Evolutionary conservation across 1,284 basidiomycete genomes (phyloP), one percentile per base, ranked within the genome.

Genomic region (Ustilago nuda): DNA sequence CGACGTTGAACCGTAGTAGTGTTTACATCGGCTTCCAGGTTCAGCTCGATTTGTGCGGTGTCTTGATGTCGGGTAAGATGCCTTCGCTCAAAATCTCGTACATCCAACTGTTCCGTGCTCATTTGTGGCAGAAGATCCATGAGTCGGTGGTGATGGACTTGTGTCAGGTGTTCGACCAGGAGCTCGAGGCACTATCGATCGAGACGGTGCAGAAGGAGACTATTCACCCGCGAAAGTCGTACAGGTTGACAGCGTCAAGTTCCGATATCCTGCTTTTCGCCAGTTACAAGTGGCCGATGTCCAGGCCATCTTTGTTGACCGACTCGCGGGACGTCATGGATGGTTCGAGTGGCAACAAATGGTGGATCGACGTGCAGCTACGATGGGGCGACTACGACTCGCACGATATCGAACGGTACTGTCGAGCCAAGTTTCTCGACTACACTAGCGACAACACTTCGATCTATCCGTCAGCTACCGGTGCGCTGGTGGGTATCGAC

Each of bases 11-110:
- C 87, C 93, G 95, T 77, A 95, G 95, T 62, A 99, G 98, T 85
- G 95, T 98, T 86, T 98, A 98, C 85, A 95, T 98, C 85, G 97
- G 96, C 90, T 99, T 99, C 92, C 97, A 99, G 87, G 97, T 99
- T 23, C 97, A 98, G 84, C 90, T 98, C 56, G 96, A 98, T 89
- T 87, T 98, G 76, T 98, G 96, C 30, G 96, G 94, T 85, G 87
- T 87, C 64, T 87, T 87, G 82, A 94, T 93, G 93, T 94, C 97
- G 87, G 95, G 95, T 82, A 98, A 99, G 89, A 95, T 99, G 80
- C 96, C 97, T 6, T 98, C 96, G 5, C 76, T 85, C 58, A 85
- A 85, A 78, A 84, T 83, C 59, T 95, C 93, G 87, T 91, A 96
- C 88, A 99, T 99, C 82, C 96, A 99, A 86, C 97, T 99, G 83